Evolutionary conservation across 1,284 basidiomycete species (phyloP).

Genomic region (Limonomyces culmigenus): DNA sequence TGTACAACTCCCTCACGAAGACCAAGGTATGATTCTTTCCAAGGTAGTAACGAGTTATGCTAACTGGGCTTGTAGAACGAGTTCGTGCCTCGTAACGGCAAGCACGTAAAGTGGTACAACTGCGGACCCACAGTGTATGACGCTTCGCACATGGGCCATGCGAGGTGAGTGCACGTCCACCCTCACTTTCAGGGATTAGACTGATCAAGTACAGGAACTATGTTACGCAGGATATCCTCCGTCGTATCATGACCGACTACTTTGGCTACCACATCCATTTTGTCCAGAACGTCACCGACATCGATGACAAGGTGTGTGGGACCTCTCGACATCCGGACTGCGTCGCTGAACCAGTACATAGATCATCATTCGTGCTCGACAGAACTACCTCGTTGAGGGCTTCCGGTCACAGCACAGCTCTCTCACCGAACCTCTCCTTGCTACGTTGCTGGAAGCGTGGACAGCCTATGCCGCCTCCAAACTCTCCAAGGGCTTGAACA

Average conservation of each 20-base stretch:
- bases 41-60: slow-evolving; percentile 5
- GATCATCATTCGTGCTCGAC: slow-evolving; percentile 85
- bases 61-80: slow-evolving; percentile 34
- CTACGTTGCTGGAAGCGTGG: slow-evolving; percentile 50
- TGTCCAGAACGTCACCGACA: slow-evolving; percentile 99
- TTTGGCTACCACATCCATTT: slow-evolving; percentile 97
- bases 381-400: slow-evolving; percentile 64
- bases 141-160: slow-evolving; percentile 97
- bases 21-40: slow-evolving; percentile 38
- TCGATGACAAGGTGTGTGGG: slow-evolving; percentile 86
- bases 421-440: slow-evolving; percentile 42
- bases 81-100: slow-evolving; percentile 68
- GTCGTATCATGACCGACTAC: slow-evolving; percentile 88
- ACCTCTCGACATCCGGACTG: slow-evolving; percentile 5
- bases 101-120: slow-evolving; percentile 97
- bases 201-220: slow-evolving; percentile 58
- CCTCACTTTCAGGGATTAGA: not conserved
- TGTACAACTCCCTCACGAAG: slow-evolving; percentile 91
- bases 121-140: slow-evolving; percentile 99
- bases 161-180: slow-evolving; percentile 70
- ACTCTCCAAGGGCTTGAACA: slow-evolving; percentile 35
- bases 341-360: slow-evolving; percentile 18
- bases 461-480: slow-evolving; percentile 24
- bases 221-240: slow-evolving; percentile 91
- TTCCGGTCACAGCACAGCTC: slow-evolving; percentile 39